phyloP scores from a whole-genome alignment of 345 rosid species.

The Euclidium syriacum region DNA sequence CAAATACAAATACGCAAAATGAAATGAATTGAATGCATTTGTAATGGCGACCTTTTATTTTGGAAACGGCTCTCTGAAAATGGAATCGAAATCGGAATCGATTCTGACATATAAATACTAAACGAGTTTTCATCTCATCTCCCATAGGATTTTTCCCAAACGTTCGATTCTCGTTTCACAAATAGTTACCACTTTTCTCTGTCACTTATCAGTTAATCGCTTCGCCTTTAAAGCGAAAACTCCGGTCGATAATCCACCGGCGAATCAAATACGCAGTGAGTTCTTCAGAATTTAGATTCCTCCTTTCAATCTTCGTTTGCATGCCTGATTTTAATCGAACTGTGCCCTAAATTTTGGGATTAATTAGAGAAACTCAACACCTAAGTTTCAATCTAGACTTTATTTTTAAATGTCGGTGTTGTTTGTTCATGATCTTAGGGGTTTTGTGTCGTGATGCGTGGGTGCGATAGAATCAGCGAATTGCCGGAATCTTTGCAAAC shows the following conservation, averaged over 20 bases:
- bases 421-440: neutral
- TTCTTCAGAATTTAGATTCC: neutral
- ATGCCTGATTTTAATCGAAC: too few relatives aligned
- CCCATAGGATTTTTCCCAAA: too few relatives aligned
- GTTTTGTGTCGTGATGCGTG: neutral
- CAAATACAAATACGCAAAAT: too few relatives aligned
- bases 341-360: too few relatives aligned
- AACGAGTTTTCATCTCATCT: too few relatives aligned
- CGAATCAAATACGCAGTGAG: slow-evolving; percentile 9
- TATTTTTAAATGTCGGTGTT: too few relatives aligned
- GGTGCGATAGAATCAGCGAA: neutral
- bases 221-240: too few relatives aligned
- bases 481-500: neutral
- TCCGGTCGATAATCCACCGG: neutral
- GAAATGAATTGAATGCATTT: too few relatives aligned
- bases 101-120: neutral
- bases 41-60: neutral
- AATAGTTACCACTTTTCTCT: neutral
- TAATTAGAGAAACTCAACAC: neutral
- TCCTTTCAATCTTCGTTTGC: neutral
- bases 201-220: neutral
- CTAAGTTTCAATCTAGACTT: neutral
- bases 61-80: neutral
- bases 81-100: neutral
- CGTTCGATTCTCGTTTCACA: too few relatives aligned